phyloP scores from a whole-genome alignment of 495 filamentous ascomycete species.

The Podospora fimiseda region DNA sequence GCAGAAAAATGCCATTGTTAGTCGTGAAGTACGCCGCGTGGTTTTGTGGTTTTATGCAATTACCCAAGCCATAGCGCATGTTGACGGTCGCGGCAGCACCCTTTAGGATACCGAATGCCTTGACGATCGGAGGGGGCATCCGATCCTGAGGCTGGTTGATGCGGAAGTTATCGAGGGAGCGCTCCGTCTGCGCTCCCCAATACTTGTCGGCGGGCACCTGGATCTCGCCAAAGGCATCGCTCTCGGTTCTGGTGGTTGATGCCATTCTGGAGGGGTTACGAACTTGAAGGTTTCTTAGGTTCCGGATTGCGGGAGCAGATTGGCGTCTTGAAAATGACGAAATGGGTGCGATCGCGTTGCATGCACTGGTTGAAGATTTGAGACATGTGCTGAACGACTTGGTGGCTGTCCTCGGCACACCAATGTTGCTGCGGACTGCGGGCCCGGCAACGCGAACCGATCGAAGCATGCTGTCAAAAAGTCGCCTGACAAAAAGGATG shows the following conservation, averaged over 20 bases:
- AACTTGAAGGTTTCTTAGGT: constrained; percentile 42
- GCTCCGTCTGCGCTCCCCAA: constrained; percentile 98
- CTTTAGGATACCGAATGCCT: constrained; percentile 95
- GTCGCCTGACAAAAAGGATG: constrained; percentile 12
- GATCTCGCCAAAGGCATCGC: constrained; percentile 95
- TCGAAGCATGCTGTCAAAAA: constrained; percentile 36
- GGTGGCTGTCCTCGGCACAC: constrained; percentile 37
- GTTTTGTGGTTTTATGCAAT: too few species aligned
- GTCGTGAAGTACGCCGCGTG: too few species aligned
- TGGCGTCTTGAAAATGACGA: constrained; percentile 15
- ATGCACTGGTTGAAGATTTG: constrained; percentile 3
- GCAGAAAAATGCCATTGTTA: constrained; percentile 19
- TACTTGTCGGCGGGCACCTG: constrained; percentile 90
- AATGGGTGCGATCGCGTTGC: constrained; percentile 5
- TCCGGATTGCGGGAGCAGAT: constrained; percentile 8
- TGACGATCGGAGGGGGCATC: constrained; percentile 89
- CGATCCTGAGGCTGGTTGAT: constrained; percentile 99
- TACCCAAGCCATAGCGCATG: constrained; percentile 92
- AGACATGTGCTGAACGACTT: constrained; percentile 37
- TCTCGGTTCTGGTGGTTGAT: constrained; percentile 67
- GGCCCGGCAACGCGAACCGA: constrained; percentile 37
- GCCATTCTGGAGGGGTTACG: constrained; percentile 43
- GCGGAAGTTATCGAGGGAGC: constrained; percentile 93
- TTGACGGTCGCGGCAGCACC: constrained; percentile 94
- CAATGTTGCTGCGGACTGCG: constrained; percentile 28